Conservation (phyloP, 2,329 filamentous ascomycete species). For the Thielaviopsis ethacetica region DNA sequence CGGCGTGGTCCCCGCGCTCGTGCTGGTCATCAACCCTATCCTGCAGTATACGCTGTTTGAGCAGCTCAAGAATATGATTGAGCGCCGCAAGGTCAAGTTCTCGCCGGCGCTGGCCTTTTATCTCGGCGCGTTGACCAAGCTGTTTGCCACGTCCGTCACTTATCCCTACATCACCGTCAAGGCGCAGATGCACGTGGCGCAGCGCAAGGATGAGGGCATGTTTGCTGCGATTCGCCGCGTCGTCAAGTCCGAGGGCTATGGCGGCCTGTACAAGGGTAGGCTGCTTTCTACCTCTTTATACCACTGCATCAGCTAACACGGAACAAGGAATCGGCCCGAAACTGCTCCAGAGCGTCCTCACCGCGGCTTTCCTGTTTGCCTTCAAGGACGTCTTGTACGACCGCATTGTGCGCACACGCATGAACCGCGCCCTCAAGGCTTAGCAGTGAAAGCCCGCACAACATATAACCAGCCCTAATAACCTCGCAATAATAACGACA, state of each 20-base stretch:
- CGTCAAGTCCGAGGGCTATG: constrained; percentile 76
- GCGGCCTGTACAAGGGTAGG: constrained; percentile 81
- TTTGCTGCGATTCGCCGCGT: constrained; percentile 62
- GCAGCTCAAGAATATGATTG: constrained; percentile 84
- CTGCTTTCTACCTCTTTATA: constrained; percentile 8
- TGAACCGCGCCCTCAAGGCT: constrained; percentile 24
- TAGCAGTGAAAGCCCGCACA: neutral
- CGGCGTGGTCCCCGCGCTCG: constrained; percentile 79
- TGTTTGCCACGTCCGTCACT: constrained; percentile 83
- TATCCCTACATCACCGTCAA: constrained; percentile 99
- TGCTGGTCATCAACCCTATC: constrained; percentile 95
- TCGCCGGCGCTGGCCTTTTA: constrained; percentile 80
- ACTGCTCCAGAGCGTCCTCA: constrained; percentile 91
- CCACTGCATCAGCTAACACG: neutral
- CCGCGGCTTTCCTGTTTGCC: constrained; percentile 87
- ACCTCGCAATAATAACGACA: neutral
- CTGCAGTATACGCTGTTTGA: constrained; percentile 98
- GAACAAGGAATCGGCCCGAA: constrained; percentile 76
- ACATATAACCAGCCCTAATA: neutral
- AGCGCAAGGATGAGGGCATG: constrained; percentile 63
- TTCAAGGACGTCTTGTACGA: constrained; percentile 97
- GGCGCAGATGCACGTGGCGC: constrained; percentile 89
- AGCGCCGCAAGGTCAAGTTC: constrained; percentile 49
- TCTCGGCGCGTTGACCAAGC: constrained; percentile 81
- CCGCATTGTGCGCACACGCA: constrained; percentile 52